Evolutionary conservation across 192 early-diverging fungal genomes (phyloP).

Genomic region (Umbelopsis sp.): DNA sequence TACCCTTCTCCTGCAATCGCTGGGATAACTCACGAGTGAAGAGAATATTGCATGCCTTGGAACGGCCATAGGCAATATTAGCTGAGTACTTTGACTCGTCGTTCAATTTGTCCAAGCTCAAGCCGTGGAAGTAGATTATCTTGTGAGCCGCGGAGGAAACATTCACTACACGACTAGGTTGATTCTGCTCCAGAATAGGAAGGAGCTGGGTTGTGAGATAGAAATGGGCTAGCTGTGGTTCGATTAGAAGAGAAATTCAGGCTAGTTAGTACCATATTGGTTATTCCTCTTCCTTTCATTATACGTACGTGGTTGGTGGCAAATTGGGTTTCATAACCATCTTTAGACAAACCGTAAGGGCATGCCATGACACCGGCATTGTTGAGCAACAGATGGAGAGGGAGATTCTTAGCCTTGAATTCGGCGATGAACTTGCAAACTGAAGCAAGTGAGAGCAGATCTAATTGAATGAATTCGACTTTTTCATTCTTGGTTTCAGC

Average conservation of each 20-base stretch:
- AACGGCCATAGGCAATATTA: background rate
- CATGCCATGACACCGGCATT: too few species aligned
- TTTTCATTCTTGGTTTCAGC: constrained; percentile 21
- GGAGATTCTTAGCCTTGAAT: constrained; percentile 30
- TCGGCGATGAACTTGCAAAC: constrained; percentile 33
- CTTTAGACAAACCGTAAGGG: constrained; percentile 30
- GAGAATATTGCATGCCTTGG: background rate
- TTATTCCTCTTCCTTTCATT: background rate
- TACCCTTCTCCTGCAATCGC: background rate
- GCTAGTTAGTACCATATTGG: background rate
- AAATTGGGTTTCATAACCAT: constrained; percentile 53
- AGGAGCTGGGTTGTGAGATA: constrained; percentile 10
- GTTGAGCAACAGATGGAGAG: constrained; percentile 50
- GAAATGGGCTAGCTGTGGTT: constrained; percentile 14
- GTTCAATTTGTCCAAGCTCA: background rate
- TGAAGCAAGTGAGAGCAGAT: constrained; percentile 38
- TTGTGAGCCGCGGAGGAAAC: background rate
- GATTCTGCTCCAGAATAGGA: constrained; percentile 5
- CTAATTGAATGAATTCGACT: constrained; percentile 26
- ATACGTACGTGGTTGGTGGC: constrained; percentile 47
- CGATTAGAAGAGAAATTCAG: background rate
- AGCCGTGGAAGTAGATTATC: background rate
- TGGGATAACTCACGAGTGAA: background rate
- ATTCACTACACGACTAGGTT: constrained; percentile 7
- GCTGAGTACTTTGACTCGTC: background rate